A percentile compares a stretch with the other conserved stretches of the same genome.
Evolutionary conservation across 345 rosid genomes (phyloP).

Genomic region (Bruguiera parviflora): DNA sequence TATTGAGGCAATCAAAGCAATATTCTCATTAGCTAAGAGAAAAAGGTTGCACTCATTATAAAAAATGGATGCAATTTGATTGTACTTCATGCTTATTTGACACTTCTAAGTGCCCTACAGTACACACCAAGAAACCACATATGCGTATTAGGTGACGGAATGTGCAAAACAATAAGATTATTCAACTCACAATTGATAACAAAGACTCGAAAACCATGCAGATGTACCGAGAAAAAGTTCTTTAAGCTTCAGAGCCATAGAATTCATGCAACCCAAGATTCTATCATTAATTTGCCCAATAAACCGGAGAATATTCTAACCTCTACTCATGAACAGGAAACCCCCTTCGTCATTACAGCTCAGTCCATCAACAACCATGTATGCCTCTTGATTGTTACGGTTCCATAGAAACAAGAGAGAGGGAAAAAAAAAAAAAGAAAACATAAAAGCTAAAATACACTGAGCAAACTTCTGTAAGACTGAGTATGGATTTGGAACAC

Average conservation of each 20-base stretch:
- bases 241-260: constrained; percentile 12
- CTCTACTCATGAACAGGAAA: too few species aligned
- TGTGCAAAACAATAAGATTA: too few species aligned
- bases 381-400: not conserved
- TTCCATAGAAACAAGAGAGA: too few species aligned
- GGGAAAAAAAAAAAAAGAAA: too few species aligned
- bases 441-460: too few species aligned
- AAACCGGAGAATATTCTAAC: constrained; percentile 13
- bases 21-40: not conserved
- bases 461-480: not conserved
- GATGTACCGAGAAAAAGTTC: not conserved
- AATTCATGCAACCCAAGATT: constrained; percentile 23
- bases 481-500: constrained; percentile 31
- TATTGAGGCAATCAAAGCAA: not conserved
- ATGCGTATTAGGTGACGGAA: too few species aligned
- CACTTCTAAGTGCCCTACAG: too few species aligned
- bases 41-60: not conserved
- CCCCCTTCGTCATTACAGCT: too few species aligned
- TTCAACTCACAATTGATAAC: too few species aligned
- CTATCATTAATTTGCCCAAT: constrained; percentile 22
- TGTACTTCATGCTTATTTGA: too few species aligned
- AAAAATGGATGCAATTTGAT: not conserved
- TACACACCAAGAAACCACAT: too few species aligned
- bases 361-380: not conserved
- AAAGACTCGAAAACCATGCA: not conserved